These are phyloP conservation scores for Phyllostachys edulis DNA, from an alignment of 176 grass and related monocot genomes.

Conservation along the genomic window DNA sequence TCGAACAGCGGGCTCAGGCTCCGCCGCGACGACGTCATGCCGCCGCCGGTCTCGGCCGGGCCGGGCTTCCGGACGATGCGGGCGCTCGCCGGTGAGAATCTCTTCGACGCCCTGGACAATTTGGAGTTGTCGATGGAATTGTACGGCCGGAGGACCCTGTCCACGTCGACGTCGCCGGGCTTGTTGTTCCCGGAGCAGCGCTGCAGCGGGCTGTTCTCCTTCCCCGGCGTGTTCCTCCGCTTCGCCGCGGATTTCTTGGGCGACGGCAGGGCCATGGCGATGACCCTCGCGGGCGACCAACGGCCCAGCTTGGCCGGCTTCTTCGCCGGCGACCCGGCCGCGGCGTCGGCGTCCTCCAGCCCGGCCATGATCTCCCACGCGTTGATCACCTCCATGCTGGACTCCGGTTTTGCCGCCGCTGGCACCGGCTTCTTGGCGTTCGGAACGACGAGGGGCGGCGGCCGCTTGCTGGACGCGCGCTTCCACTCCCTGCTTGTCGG, in stretches of 20 bases:
- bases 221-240: slow-evolving; percentile 51
- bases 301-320: slow-evolving; percentile 52
- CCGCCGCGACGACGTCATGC: slow-evolving; percentile 63
- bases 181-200: slow-evolving; percentile 41
- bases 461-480: slow-evolving; percentile 38
- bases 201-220: slow-evolving; percentile 85
- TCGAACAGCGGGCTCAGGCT: slow-evolving; percentile 93
- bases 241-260: slow-evolving; percentile 44
- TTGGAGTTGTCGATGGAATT: slow-evolving; percentile 84
- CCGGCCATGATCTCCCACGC: slow-evolving; percentile 92
- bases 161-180: slow-evolving; percentile 37
- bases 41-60: slow-evolving; percentile 14
- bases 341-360: slow-evolving; percentile 51
- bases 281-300: slow-evolving; percentile 64
- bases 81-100: slow-evolving; percentile 54
- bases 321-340: slow-evolving; percentile 59
- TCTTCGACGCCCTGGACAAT: slow-evolving; percentile 52
- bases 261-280: slow-evolving; percentile 47
- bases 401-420: slow-evolving; percentile 33
- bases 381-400: slow-evolving; percentile 81
- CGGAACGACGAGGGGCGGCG: slow-evolving; percentile 47
- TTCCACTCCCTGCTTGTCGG: slow-evolving; percentile 58
- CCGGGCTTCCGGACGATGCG: slow-evolving; percentile 51
- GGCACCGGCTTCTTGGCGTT: slow-evolving; percentile 37
- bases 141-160: slow-evolving; percentile 59